Evolutionary conservation across 768 basidiomycete species (phyloP).

Genomic region (Phylloporus rhodoxanthus): DNA sequence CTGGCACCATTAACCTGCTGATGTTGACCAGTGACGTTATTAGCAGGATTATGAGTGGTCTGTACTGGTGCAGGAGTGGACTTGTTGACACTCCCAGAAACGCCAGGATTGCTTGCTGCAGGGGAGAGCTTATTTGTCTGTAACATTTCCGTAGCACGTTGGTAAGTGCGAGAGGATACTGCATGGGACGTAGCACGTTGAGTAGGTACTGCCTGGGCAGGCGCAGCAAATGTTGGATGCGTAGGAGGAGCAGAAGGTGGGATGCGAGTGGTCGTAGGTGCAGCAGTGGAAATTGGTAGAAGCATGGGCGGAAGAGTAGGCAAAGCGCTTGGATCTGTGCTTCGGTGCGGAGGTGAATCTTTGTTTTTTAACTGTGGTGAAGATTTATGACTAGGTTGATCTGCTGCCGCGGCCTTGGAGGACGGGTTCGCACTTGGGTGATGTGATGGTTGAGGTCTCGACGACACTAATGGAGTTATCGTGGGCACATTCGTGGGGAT

Average conservation of each 20-base stretch:
- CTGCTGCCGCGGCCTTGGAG: conserved; percentile 5
- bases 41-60: not conserved
- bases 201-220: conserved; percentile 4
- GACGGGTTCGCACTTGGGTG: conserved; percentile 1
- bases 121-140: conserved; percentile 18
- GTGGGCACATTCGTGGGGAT: not conserved
- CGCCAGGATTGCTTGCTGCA: not conserved
- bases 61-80: conserved; percentile 4
- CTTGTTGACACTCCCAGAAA: conserved; percentile 7
- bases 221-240: conserved; percentile 12
- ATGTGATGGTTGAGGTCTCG: conserved; percentile 10
- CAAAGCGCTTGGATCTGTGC: conserved; percentile 5
- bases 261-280: conserved; percentile 11
- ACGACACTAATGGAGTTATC: conserved; percentile 3
- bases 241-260: conserved; percentile 21
- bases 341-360: conserved; percentile 13
- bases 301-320: conserved; percentile 15
- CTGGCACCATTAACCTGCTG: conserved; percentile 6
- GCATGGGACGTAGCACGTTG: conserved; percentile 20
- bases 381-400: conserved; percentile 10
- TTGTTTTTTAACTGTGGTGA: conserved; percentile 21
- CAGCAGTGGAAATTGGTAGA: conserved; percentile 9
- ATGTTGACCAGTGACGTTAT: conserved; percentile 4
- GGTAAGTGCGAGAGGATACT: conserved; percentile 18
- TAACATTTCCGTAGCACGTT: conserved; percentile 21